phyloP scores from a whole-genome alignment of 2,329 filamentous ascomycete genomes.

The Orbilia oligospora region DNA sequence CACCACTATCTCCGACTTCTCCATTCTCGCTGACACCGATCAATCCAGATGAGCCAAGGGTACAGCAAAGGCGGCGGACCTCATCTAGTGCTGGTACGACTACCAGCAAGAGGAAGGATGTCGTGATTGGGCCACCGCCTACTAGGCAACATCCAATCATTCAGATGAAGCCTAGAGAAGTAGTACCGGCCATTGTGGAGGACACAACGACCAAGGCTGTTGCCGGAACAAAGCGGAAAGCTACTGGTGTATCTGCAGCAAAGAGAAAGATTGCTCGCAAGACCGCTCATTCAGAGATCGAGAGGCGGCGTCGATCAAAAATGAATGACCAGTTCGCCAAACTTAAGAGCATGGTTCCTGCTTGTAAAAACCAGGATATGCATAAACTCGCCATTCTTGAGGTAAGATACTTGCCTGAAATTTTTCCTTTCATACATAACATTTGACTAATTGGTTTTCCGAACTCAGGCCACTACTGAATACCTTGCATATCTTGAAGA shows the following conservation, averaged over 20 bases:
- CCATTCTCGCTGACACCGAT: constrained; percentile 53
- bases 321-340: constrained; percentile 99
- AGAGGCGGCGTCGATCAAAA: constrained; percentile 88
- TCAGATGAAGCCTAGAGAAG: constrained; percentile 85
- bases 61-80: constrained; percentile 61
- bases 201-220: constrained; percentile 53
- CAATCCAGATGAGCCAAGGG: constrained; percentile 47
- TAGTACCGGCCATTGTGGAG: constrained; percentile 65
- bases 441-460: constrained; percentile 30
- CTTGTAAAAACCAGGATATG: constrained; percentile 94
- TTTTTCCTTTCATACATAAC: constrained; percentile 11
- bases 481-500: constrained; percentile 95
- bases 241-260: constrained; percentile 72
- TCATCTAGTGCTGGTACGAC: constrained; percentile 64
- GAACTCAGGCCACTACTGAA: constrained; percentile 87
- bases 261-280: constrained; percentile 96
- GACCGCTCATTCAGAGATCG: constrained; percentile 95
- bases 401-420: constrained; percentile 71
- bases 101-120: constrained; percentile 74
- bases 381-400: constrained; percentile 96
- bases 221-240: constrained; percentile 62
- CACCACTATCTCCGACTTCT: constrained; percentile 57
- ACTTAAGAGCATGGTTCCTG: constrained; percentile 94
- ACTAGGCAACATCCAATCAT: constrained; percentile 96
- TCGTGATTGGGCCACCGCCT: constrained; percentile 90